Base-by-base conservation (phyloP, 2,329 filamentous ascomycete genomes). In the Myriosclerotinia curreyana region DNA sequence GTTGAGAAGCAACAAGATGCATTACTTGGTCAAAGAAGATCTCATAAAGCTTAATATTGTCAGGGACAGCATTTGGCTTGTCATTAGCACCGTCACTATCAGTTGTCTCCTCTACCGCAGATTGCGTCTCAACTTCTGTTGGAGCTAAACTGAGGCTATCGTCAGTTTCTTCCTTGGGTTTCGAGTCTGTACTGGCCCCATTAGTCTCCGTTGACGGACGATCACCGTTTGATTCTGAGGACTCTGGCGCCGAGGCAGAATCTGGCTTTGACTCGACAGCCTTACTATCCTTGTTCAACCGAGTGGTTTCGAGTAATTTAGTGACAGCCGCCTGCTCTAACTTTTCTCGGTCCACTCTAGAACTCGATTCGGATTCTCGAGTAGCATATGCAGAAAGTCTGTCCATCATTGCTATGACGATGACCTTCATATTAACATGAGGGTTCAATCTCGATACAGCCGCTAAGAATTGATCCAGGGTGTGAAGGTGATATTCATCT, bases 381-480 rank as follows among this genome's bases (percentile, higher is more conserved):
- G 95, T 89, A n/a, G 95, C 94, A 76, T 96, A 99, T 63, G 92
- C 89, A 8, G 95, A 97, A 38, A 99, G 79, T 48, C 95, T 87
- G 74, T 99, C 94, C 96, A 99, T 99, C 66, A 99, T 81, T 34
- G 94, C 95, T 74, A 98, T 97, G 12, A 99, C 94, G 65, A 99
- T 99, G 54, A 91, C 90, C 79, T 99, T 99, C 78, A 99, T 88
- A 71, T 99, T 96, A 72, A 99, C 95, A 73, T 98, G 91, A 0
- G 94, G 95, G 73, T 99, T 97, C 46, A 99, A 82, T 65, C 94
- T 84, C 17, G 94, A 92, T 42, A 96, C 96, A 8, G 95, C 95
- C 11, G 90, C 95, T 42, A 99, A 86, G 75, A 99, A 91, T 75
- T 97, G 90, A 74, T 98, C 95, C 40, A 99, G 85, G 0, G 95